These are phyloP conservation scores for Pterocarpus macrocarpus DNA, from an alignment of 306 rosid species.

Conservation along the genomic window DNA sequence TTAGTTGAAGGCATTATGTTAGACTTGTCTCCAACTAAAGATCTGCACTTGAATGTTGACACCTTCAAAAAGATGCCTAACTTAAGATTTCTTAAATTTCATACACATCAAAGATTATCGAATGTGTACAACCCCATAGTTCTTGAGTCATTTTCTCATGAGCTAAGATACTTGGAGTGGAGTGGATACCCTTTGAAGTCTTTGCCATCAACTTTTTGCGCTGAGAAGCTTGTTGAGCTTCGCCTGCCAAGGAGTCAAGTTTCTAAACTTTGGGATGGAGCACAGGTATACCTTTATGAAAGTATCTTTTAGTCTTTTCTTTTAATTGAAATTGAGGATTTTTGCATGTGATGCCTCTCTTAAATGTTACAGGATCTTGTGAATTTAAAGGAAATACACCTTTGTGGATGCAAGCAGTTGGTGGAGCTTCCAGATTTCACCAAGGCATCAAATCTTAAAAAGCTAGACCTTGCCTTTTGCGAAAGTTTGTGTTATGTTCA, in stretches of 20 bases:
- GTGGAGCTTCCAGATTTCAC: constrained; percentile 40
- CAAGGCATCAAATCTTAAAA: constrained; percentile 2
- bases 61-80: too few relatives aligned
- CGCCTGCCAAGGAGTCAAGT: not conserved
- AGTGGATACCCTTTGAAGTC: constrained; percentile 27
- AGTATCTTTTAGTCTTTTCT: not conserved
- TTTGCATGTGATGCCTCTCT: not conserved
- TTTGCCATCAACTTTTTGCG: constrained; percentile 30
- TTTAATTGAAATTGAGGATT: not conserved
- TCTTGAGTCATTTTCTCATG: constrained; percentile 33
- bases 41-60: too few relatives aligned
- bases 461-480: not conserved
- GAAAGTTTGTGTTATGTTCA: constrained; percentile 1
- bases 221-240: constrained; percentile 41
- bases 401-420: not conserved
- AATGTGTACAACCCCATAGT: not conserved
- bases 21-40: too few relatives aligned
- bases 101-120: not conserved
- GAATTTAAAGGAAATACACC: constrained; percentile 37
- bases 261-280: constrained; percentile 16
- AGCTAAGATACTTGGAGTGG: constrained; percentile 40
- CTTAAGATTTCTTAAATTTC: constrained; percentile 24
- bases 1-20: too few relatives aligned
- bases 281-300: not conserved
- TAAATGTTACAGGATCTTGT: constrained; percentile 19